A percentile compares a stretch with the other conserved stretches of the same genome.
These are phyloP conservation scores for Fomitopsis schrenkii DNA, from an alignment of 1,284 basidiomycete species.

Conservation along the genomic window DNA sequence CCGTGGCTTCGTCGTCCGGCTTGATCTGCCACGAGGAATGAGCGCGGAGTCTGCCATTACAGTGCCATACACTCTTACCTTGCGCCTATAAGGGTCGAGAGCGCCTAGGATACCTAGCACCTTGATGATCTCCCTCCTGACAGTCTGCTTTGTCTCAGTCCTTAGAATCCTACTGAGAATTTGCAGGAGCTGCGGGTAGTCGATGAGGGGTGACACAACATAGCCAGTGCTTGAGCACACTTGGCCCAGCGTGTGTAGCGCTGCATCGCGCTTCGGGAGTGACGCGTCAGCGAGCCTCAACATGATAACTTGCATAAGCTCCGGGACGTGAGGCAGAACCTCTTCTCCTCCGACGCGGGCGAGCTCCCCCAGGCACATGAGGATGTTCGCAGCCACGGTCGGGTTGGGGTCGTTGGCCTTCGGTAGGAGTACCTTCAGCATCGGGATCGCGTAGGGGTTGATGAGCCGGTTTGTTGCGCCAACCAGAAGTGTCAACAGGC, in stretches of 20 bases:
- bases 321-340: slow-evolving; percentile 76
- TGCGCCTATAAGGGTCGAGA: slow-evolving; percentile 93
- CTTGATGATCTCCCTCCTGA: slow-evolving; percentile 89
- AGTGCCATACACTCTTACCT: slow-evolving; percentile 44
- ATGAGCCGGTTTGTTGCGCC: slow-evolving; percentile 92
- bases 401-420: slow-evolving; percentile 86
- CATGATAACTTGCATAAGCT: slow-evolving; percentile 90
- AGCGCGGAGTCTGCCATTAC: not conserved
- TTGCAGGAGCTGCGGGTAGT: slow-evolving; percentile 89
- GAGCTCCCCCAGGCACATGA: slow-evolving; percentile 94
- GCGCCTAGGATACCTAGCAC: slow-evolving; percentile 97
- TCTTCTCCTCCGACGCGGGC: slow-evolving; percentile 94
- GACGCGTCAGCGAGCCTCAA: slow-evolving; percentile 86
- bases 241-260: slow-evolving; percentile 91
- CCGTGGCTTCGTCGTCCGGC: slow-evolving; percentile 73
- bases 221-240: slow-evolving; percentile 97
- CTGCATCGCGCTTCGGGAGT: slow-evolving; percentile 88
- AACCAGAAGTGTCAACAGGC: slow-evolving; percentile 82
- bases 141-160: slow-evolving; percentile 73
- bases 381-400: slow-evolving; percentile 88
- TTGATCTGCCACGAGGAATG: slow-evolving; percentile 42
- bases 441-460: slow-evolving; percentile 96
- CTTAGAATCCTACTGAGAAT: slow-evolving; percentile 85
- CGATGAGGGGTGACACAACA: slow-evolving; percentile 88
- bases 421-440: slow-evolving; percentile 87